These are phyloP conservation scores for Phyllosticta citribraziliensis DNA, from an alignment of 2,329 filamentous ascomycete species.

Conservation along the genomic window DNA sequence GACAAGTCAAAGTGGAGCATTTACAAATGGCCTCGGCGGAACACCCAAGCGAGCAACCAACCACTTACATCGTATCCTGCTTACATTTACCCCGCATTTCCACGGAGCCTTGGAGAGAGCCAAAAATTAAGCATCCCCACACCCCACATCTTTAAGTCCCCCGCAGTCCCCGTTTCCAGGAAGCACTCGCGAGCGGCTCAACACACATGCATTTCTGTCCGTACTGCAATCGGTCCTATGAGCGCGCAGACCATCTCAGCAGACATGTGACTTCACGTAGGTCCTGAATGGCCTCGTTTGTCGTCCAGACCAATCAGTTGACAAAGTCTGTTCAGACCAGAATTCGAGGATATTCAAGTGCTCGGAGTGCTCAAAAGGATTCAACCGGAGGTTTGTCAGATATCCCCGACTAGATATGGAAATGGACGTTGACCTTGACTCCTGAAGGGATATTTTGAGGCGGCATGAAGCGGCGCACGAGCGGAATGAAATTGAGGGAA, in stretches of 20 bases:
- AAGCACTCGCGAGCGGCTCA: background rate
- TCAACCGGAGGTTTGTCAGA: slow-evolving; percentile 16
- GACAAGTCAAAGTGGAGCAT: background rate
- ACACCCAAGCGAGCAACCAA: background rate
- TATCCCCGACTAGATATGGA: background rate
- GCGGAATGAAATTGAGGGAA: slow-evolving; percentile 17
- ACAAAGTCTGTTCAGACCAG: slow-evolving; percentile 1
- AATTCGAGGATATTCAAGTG: slow-evolving; percentile 23
- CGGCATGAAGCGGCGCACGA: slow-evolving; percentile 21
- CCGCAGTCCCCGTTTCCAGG: background rate
- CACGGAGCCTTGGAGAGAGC: background rate
- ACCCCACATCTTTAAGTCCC: slow-evolving; percentile 4
- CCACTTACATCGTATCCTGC: background rate
- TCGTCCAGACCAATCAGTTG: no score
- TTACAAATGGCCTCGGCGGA: background rate
- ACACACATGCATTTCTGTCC: slow-evolving; percentile 15
- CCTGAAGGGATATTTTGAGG: slow-evolving; percentile 18
- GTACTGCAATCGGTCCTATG: slow-evolving; percentile 20
- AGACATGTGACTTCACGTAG: slow-evolving; percentile 22
- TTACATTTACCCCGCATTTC: background rate
- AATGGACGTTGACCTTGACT: no score
- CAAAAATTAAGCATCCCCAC: background rate
- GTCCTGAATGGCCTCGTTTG: background rate
- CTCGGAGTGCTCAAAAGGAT: slow-evolving; percentile 19
- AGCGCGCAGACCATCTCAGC: slow-evolving; percentile 22